These are phyloP conservation scores for Phytopythium sindhum DNA, from an alignment of 352 stramenopile species.

Conservation along the genomic window DNA sequence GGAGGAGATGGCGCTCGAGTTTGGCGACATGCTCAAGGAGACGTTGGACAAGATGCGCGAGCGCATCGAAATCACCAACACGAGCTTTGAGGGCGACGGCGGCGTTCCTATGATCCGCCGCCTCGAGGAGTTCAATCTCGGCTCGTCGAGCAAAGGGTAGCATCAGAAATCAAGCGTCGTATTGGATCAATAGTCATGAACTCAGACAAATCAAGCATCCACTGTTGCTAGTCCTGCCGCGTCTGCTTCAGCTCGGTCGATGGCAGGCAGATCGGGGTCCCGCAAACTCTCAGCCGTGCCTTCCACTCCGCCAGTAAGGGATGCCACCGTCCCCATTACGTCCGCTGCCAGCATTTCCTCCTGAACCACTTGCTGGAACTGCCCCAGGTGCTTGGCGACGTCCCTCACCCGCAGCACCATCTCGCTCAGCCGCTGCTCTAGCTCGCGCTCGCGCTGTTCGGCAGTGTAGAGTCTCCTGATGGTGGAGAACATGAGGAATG, in stretches of 20 bases:
- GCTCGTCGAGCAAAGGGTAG: constrained; percentile 9
- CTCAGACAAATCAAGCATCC: not conserved
- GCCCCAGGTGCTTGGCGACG: constrained; percentile 29
- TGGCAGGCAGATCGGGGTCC: not conserved
- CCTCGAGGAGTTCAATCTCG: constrained; percentile 86
- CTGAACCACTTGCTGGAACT: constrained; percentile 30
- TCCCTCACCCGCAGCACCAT: constrained; percentile 30
- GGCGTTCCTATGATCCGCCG: constrained; percentile 75
- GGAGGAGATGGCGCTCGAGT: constrained; percentile 94
- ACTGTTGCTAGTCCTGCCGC: not conserved
- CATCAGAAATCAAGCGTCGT: not conserved
- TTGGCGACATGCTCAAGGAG: constrained; percentile 94
- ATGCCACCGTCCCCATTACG: not conserved
- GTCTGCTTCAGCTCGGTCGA: not conserved
- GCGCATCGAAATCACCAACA: constrained; percentile 92
- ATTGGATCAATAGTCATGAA: not conserved
- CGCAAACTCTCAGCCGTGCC: not conserved
- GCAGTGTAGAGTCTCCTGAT: constrained; percentile 31
- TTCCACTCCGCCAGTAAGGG: not conserved
- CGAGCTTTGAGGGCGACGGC: constrained; percentile 83
- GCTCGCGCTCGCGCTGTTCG: constrained; percentile 38
- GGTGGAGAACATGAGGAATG: not conserved
- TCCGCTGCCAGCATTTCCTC: constrained; percentile 22
- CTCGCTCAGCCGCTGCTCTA: constrained; percentile 40
- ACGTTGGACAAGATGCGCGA: constrained; percentile 94